phyloP scores from a whole-genome alignment of 2,329 filamentous ascomycete genomes.

The Colletotrichum limetticola region DNA sequence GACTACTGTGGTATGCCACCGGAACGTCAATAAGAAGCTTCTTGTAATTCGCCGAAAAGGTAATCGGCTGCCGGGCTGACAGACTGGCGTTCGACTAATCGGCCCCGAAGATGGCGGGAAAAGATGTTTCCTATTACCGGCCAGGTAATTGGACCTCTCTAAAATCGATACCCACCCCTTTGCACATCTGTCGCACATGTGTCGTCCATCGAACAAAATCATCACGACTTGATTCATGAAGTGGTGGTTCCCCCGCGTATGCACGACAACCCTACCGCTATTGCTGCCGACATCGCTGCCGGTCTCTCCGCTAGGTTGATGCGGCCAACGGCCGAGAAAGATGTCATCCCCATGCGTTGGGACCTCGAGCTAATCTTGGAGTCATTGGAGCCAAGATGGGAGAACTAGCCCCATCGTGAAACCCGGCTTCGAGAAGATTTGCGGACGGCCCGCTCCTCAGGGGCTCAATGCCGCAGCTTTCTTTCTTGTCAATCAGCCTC shows the following conservation, averaged over 20 bases:
- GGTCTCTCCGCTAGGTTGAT: background rate
- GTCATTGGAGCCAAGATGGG: background rate
- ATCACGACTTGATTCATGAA: background rate
- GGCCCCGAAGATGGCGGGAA: too few species aligned
- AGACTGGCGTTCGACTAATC: background rate
- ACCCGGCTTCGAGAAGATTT: background rate
- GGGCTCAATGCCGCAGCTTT: background rate
- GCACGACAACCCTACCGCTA: background rate
- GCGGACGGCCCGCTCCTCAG: background rate
- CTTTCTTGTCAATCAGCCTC: background rate
- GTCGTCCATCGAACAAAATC: background rate
- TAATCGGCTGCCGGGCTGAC: background rate
- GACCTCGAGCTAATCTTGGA: background rate
- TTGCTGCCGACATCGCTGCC: background rate
- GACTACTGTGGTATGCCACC: background rate
- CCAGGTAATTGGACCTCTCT: background rate
- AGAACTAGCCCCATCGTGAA: background rate
- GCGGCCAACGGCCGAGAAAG: background rate
- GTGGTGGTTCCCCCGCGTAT: background rate
- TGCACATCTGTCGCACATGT: background rate
- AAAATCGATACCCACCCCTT: background rate
- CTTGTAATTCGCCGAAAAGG: background rate
- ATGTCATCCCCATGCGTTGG: background rate
- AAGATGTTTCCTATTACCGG: too few species aligned
- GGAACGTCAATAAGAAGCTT: background rate